phyloP scores from a whole-genome alignment of 2,329 filamentous ascomycete genomes.

The Triangularia verruculosa region DNA sequence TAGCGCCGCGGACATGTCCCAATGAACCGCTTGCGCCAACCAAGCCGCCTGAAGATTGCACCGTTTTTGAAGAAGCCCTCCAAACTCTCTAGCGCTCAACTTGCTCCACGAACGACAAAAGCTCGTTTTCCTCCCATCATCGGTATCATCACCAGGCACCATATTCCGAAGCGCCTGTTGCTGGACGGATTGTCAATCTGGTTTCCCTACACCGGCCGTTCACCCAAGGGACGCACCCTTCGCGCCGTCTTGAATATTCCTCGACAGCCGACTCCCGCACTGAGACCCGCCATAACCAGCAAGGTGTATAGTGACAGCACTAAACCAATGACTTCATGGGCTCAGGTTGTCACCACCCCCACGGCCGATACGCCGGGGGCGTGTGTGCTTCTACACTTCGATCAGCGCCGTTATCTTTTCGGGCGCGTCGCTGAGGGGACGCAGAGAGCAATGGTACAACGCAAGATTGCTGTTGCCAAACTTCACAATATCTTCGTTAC shows the following conservation, averaged over 20 bases:
- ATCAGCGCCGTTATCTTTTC: constrained; percentile 79
- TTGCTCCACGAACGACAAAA: not conserved
- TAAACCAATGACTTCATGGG: not conserved
- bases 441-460: constrained; percentile 71
- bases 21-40: not conserved
- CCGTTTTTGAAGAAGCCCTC: not conserved
- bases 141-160: not conserved
- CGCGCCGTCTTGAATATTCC: not conserved
- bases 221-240: not conserved
- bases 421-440: constrained; percentile 81
- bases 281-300: not conserved
- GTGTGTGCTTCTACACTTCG: constrained; percentile 73
- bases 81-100: not conserved
- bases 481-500: constrained; percentile 79
- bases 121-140: not conserved
- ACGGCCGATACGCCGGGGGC: constrained; percentile 86
- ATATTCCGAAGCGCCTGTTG: not conserved
- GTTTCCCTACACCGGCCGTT: not conserved
- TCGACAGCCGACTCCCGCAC: not conserved
- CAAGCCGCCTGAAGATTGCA: not conserved
- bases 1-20: not conserved
- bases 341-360: constrained; percentile 73
- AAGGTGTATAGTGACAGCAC: not conserved
- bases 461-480: constrained; percentile 61
- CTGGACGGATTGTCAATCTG: not conserved